These are phyloP conservation scores for Grigorovia yakushimaensis DNA, from an alignment of 805 yeast species.

Conservation along the genomic window DNA sequence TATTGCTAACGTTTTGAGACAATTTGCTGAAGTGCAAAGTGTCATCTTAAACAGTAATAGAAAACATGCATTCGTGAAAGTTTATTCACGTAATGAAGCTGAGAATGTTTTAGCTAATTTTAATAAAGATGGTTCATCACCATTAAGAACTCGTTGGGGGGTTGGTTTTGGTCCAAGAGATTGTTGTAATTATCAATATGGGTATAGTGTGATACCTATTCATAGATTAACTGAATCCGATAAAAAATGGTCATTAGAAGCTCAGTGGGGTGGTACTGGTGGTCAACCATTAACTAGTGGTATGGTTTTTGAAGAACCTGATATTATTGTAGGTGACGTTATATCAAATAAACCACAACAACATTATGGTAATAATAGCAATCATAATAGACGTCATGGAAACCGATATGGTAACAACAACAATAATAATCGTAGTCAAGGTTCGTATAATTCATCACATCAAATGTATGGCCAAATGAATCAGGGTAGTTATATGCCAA, in stretches of 20 bases:
- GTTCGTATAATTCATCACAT: slow-evolving; percentile 1
- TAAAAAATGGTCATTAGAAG: slow-evolving; percentile 73
- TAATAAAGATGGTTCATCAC: slow-evolving; percentile 53
- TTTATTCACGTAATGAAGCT: slow-evolving; percentile 85
- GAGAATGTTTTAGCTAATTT: slow-evolving; percentile 68
- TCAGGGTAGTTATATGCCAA: slow-evolving; percentile 5
- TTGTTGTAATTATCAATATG: slow-evolving; percentile 90
- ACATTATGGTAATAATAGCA: slow-evolving; percentile 66
- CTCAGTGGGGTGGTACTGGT: slow-evolving; percentile 97
- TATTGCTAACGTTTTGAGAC: slow-evolving; percentile 60
- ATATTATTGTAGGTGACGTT: slow-evolving; percentile 92
- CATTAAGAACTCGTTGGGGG: slow-evolving; percentile 91
- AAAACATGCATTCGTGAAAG: slow-evolving; percentile 93
- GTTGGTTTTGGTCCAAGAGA: slow-evolving; percentile 99
- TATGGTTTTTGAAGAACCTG: slow-evolving; percentile 89
- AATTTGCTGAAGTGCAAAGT: slow-evolving; percentile 86
- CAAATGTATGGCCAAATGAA: slow-evolving; percentile 16
- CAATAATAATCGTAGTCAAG: slow-evolving; percentile 5
- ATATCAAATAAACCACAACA: slow-evolving; percentile 84
- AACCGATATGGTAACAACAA: background rate
- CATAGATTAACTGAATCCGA: slow-evolving; percentile 91
- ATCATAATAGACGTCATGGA: slow-evolving; percentile 33
- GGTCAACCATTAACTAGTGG: slow-evolving; percentile 75
- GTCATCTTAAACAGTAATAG: slow-evolving; percentile 79
- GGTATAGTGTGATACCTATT: slow-evolving; percentile 79